These are phyloP conservation scores for Botrytis cinerea DNA, from an alignment of 2,329 filamentous ascomycete genomes.

Conservation along the genomic window DNA sequence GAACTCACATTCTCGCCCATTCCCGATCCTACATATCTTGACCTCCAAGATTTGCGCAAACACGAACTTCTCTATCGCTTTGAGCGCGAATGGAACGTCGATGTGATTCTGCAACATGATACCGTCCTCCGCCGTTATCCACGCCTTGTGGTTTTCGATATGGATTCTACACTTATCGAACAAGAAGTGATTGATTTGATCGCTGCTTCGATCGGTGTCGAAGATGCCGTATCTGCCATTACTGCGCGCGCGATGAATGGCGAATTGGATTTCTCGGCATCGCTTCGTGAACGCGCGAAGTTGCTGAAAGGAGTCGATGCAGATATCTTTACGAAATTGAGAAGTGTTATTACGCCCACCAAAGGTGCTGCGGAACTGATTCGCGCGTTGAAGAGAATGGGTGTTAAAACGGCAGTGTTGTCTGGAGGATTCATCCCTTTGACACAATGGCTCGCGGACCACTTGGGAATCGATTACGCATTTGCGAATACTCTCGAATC, in stretches of 20 bases:
- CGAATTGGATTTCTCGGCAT: slow-evolving; percentile 87
- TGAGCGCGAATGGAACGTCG: slow-evolving; percentile 86
- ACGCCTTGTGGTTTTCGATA: slow-evolving; percentile 91
- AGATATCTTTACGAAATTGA: slow-evolving; percentile 76
- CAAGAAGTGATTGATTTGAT: slow-evolving; percentile 98
- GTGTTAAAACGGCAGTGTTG: slow-evolving; percentile 85
- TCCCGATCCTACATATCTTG: slow-evolving; percentile 62
- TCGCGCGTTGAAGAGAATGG: slow-evolving; percentile 71
- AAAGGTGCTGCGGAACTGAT: slow-evolving; percentile 77
- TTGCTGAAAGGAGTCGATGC: slow-evolving; percentile 79
- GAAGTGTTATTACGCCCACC: slow-evolving; percentile 75
- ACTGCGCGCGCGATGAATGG: slow-evolving; percentile 94
- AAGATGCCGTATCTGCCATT: slow-evolving; percentile 80
- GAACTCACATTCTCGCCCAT: slow-evolving; percentile 65
- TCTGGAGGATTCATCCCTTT: slow-evolving; percentile 91
- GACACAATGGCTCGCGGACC: slow-evolving; percentile 78
- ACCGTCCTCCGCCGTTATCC: slow-evolving; percentile 76
- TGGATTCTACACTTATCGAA: slow-evolving; percentile 96
- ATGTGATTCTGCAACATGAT: slow-evolving; percentile 76
- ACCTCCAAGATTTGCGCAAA: slow-evolving; percentile 70
- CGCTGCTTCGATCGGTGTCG: slow-evolving; percentile 79
- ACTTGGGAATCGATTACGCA: slow-evolving; percentile 84
- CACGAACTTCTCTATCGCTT: slow-evolving; percentile 82
- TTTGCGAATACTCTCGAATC: slow-evolving; percentile 82
- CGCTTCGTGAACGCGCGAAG: slow-evolving; percentile 76